Conservation (phyloP, 306 rosid species). For the Glycine tomentella region DNA sequence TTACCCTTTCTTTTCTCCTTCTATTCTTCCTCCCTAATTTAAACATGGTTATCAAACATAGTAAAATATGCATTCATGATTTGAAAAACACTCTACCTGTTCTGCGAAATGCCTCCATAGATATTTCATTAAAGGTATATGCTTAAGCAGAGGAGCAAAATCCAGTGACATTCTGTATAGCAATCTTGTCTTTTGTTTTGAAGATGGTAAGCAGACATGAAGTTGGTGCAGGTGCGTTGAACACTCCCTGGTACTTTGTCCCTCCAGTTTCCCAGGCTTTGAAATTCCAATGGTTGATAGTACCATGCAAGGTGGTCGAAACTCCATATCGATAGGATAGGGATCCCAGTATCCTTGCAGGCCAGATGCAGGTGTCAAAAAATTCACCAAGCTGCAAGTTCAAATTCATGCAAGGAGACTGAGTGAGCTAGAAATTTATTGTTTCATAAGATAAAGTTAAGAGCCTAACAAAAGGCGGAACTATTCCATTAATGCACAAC, state of each 20-base stretch:
- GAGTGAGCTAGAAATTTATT: constrained; percentile 20
- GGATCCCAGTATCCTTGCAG: constrained; percentile 99
- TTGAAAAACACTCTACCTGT: constrained; percentile 61
- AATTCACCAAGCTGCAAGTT: constrained; percentile 83
- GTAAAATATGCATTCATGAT: not conserved
- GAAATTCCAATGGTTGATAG: constrained; percentile 95
- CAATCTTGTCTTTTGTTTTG: constrained; percentile 81
- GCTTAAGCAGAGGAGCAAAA: constrained; percentile 85
- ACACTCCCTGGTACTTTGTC: constrained; percentile 76
- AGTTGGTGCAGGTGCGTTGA: constrained; percentile 91
- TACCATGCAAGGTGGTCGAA: constrained; percentile 95
- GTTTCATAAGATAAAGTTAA: constrained; percentile 22
- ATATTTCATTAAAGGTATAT: constrained; percentile 77
- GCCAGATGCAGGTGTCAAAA: constrained; percentile 87
- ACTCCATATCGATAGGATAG: constrained; percentile 97
- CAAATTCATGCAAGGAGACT: constrained; percentile 46
- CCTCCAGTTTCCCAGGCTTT: constrained; percentile 90
- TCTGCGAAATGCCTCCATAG: constrained; percentile 91
- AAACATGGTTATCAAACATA: no score
- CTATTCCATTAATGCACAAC: not conserved
- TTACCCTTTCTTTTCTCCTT: not conserved
- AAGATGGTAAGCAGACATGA: constrained; percentile 90
- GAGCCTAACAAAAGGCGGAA: constrained; percentile 2
- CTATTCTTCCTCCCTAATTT: not conserved
- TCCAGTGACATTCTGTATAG: constrained; percentile 94